phyloP scores from a whole-genome alignment of 768 basidiomycete species.

The Psilocybe cyanescens region DNA sequence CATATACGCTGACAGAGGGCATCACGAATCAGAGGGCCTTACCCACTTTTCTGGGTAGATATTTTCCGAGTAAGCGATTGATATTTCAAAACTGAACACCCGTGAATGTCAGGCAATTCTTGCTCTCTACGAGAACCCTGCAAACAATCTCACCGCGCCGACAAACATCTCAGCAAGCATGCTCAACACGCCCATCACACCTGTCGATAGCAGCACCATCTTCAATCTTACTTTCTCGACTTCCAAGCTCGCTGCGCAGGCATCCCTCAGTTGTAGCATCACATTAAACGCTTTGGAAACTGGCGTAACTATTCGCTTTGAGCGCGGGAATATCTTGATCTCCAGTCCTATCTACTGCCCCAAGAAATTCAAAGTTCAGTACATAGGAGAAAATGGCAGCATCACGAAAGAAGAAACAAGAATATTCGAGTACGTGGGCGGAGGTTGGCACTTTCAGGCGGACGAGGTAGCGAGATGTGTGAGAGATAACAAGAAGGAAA shows the following conservation, averaged over 20 bases:
- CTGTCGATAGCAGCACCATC: conserved; percentile 78
- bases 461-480: conserved; percentile 87
- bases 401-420: conserved; percentile 60
- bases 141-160: conserved; percentile 64
- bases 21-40: conserved; percentile 64
- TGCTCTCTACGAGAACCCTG: conserved; percentile 76
- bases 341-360: conserved; percentile 70
- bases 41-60: conserved; percentile 78
- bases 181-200: conserved; percentile 76
- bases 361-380: conserved; percentile 65
- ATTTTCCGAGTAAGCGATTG: neutral
- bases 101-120: conserved; percentile 63
- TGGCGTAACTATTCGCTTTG: conserved; percentile 74
- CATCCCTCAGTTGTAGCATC: conserved; percentile 72
- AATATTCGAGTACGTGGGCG: conserved; percentile 61
- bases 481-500: conserved; percentile 73
- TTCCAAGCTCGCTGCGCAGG: conserved; percentile 68
- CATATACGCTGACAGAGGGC: neutral
- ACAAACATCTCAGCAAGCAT: conserved; percentile 69
- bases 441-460: conserved; percentile 85
- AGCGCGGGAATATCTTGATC: conserved; percentile 70
- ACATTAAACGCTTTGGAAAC: conserved; percentile 49
- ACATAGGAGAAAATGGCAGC: conserved; percentile 52
- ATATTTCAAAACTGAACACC: neutral
- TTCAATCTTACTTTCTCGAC: conserved; percentile 72